Base-by-base conservation (phyloP, 2,329 filamentous ascomycete species). In the Exophiala calicioides region DNA sequence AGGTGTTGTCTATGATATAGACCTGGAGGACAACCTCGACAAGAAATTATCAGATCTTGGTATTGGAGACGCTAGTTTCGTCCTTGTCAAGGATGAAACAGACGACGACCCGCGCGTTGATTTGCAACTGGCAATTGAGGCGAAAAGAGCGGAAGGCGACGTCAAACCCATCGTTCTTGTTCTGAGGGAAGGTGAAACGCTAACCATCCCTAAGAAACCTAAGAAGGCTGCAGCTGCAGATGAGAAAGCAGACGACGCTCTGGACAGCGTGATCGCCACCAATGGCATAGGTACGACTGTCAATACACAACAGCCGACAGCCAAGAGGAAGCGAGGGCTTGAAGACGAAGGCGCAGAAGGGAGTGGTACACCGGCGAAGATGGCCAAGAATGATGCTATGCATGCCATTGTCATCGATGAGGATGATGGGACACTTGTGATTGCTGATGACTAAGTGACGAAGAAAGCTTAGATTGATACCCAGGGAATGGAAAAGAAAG, bases 1-100 rank as follows among this genome's bases (percentile, higher is more conserved):
- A 7, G 85, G 85, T 39, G 75, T 90, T n/a, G 76, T 97, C 31
- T 97, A 95, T 60, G 93, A 97, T 60, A 80, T 84, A 0, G 93
- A 97, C 45, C 81, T 95, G 60, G 88, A 88, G 3, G 88, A 94
- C 47, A 94, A 96, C 60, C 72, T 97, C 1, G 67, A 75, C 1
- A 94, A 89, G 72, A 90, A 86, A 51, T 77, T 98, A 39, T 75
- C 68, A 19, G 87, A 95, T 15, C 76, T 96, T 6, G 87, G 85
- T 8, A 80, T 96, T 58, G 79, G 79, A 47, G 73, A 78, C 18
- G 86, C 86, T 55, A 84, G 78, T 41, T 91, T 94, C 64, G 68
- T 97, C 54, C 94, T 88, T 0, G 73, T 97, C 41, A 83, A 86
- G n/a, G 93, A 87, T 55, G 79, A 94, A 46, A 86, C 89, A 35